Evolutionary conservation across 345 rosid genomes (phyloP), one percentile per base, ranked within the genome.

Genomic region (Kernera saxatilis): DNA sequence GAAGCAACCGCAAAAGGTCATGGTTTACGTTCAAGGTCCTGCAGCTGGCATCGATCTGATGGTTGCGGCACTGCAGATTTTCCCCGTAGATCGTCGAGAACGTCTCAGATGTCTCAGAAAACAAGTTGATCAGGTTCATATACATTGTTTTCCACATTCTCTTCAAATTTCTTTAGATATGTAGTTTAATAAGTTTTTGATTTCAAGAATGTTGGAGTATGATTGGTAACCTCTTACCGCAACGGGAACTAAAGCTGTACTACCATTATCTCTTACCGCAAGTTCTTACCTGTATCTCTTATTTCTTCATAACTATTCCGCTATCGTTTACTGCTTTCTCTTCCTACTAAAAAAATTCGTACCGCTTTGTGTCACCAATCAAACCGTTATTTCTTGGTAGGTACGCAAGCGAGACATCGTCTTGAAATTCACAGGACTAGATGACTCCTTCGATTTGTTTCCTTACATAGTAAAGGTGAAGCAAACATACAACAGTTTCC

Each of bases 1-100:
- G 82, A 88, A 87, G 82, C 88, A 92, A 69, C 86, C 93, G 17
- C 72, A 89, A 44, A 85, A 81, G 56, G 86, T 92, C 41, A 90
- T 85, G 95, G 90, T 87, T 70, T 88, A 92, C 18, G 62, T 85
- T 57, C 95, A 90, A 79, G 98, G 97, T 77, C 97, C 98, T 75
- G 77, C 84, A 69, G 60, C 88, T 12, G 90, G 91, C 50, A 77
- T 88, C 63, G 86, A 88, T 70, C 51, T 92, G 45, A 88, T 92
- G 97, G 74, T 92, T 51, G 88, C 86, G 3, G 91, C 82, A 55
- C 78, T 88, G 32, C 89, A 81, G 59, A 83, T 93, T 46, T 88
- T 93, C 60, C 87, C 93, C 1, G 93, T 90, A 69, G 93, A 90
- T 60, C 74, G 93, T 66, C 73, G 65, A 62, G 82, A 86, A 12